A percentile compares a stretch with the other conserved stretches of the same genome.
phyloP scores from a whole-genome alignment of 371 early-diverging fungal species.

The Nematocida ironsii region DNA sequence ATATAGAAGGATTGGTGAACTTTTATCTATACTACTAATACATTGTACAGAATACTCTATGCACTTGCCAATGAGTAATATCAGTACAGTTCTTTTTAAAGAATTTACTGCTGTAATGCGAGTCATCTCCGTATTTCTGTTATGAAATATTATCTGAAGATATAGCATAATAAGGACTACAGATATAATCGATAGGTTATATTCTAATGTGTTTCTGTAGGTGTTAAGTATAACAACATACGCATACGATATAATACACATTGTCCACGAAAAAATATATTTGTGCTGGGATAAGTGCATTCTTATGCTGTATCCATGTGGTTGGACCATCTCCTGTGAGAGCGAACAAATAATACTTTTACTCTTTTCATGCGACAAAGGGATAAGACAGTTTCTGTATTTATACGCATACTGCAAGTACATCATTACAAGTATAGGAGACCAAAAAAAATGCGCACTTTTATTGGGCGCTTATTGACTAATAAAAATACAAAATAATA shows the following conservation, averaged over 20 bases:
- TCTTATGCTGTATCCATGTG: neutral
- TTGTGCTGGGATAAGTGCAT: neutral
- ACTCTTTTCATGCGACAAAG: neutral
- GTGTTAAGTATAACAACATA: neutral
- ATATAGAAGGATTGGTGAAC: neutral
- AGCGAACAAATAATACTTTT: neutral
- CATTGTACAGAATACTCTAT: neutral
- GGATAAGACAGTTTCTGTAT: neutral
- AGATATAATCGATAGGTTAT: neutral
- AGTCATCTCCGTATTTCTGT: neutral
- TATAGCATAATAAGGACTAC: neutral
- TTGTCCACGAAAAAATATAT: neutral
- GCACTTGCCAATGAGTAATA: neutral
- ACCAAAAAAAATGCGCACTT: constrained; percentile 29
- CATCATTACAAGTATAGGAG: constrained; percentile 8
- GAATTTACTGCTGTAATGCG: neutral
- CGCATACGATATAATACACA: neutral
- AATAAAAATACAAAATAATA: constrained; percentile 7
- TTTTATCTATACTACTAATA: neutral
- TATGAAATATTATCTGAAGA: neutral
- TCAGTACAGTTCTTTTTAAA: neutral
- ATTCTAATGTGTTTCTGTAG: neutral
- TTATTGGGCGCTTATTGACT: constrained; percentile 26
- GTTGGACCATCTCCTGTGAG: neutral
- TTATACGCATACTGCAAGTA: neutral